Evolutionary conservation across 2,329 filamentous ascomycete species (phyloP), one percentile per base, ranked within the genome.

Genomic region (Phialophora expanda): DNA sequence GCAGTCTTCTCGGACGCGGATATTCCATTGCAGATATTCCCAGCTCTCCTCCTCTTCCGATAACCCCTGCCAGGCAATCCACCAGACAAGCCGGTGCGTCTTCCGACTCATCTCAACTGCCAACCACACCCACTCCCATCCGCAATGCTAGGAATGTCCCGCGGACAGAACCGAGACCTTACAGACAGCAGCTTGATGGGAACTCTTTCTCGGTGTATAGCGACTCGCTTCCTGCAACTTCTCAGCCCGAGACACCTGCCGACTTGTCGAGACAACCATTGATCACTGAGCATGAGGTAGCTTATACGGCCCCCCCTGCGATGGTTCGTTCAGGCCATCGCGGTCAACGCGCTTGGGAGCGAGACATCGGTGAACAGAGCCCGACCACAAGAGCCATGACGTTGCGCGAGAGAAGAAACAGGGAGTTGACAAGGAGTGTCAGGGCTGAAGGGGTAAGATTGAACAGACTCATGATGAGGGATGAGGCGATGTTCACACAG

Each of bases 221-320:
- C 50, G 70, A 73, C 56, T 70, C 67, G 24, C 50, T 71, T 34
- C 66, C 69, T 28, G 60, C 65, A 9, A 34, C 34, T 20, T 56
- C 60, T 24, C 71, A 72, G 38, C 71, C 71, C 20, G 70, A 70
- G 48, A 73, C 70, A n/a, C 71, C 71, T 17, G 69, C 69, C 4
- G 70, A 73, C 51, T 66, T 71, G 17, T 56, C 62, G 17, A 61
- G 69, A 56, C 38, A 62, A 22, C 67, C 32, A 2, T 56, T 65
- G 14, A 46, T 71, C 46, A 70, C 66, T 4, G 68, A 69, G 44
- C 59, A 66, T 51, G 64, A 68, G 24, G 69, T 67, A 14, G 69
- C 70, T 6, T 72, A 73, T 51, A 71, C 71, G 5, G 69, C 69
- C 3, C 68, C 70, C 4, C 70, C 68, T 4, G 70, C 70, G 11